These are phyloP conservation scores for Aureobasidium sp. DNA, from an alignment of 2,329 filamentous ascomycete species.

Conservation along the genomic window DNA sequence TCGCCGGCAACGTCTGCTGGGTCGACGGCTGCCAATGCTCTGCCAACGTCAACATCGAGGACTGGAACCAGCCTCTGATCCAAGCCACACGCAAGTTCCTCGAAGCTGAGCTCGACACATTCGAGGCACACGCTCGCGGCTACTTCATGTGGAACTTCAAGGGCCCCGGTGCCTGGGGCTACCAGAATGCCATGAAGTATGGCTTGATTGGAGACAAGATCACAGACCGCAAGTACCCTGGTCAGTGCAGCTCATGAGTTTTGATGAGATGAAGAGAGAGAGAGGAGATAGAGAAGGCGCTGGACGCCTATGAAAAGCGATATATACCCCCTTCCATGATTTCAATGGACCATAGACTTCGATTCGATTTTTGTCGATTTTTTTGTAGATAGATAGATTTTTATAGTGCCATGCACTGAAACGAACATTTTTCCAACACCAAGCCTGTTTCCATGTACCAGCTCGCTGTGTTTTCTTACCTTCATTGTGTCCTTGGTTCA, in stretches of 20 bases:
- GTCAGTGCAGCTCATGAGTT: conserved; percentile 17
- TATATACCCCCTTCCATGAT: conserved; percentile 10
- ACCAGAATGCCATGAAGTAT: conserved; percentile 31
- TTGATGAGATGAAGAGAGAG: no score
- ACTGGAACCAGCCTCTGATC: conserved; percentile 29
- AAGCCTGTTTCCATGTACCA: background rate
- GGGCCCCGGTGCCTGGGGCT: conserved; percentile 34
- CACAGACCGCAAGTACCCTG: conserved; percentile 22
- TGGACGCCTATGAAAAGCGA: conserved; percentile 4
- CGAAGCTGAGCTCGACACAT: conserved; percentile 38
- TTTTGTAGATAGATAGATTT: background rate
- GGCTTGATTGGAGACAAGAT: conserved; percentile 33
- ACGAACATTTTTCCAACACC: background rate
- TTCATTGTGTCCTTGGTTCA: background rate
- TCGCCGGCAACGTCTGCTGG: conserved; percentile 24
- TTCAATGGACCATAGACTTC: conserved; percentile 10
- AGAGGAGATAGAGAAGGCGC: conserved; percentile 1
- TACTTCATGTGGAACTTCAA: conserved; percentile 39
- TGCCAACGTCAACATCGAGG: conserved; percentile 25
- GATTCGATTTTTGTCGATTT: conserved; percentile 1
- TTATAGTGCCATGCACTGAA: background rate
- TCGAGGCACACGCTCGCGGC: conserved; percentile 31
- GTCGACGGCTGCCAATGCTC: conserved; percentile 32
- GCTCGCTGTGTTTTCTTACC: background rate
- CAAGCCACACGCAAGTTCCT: conserved; percentile 31